Percentiles rank a stretch among this genome's conserved stretches.
These are phyloP conservation scores for Gynochthodes officinalis DNA, from an alignment of 257 asterid genomes.

Conservation along the genomic window DNA sequence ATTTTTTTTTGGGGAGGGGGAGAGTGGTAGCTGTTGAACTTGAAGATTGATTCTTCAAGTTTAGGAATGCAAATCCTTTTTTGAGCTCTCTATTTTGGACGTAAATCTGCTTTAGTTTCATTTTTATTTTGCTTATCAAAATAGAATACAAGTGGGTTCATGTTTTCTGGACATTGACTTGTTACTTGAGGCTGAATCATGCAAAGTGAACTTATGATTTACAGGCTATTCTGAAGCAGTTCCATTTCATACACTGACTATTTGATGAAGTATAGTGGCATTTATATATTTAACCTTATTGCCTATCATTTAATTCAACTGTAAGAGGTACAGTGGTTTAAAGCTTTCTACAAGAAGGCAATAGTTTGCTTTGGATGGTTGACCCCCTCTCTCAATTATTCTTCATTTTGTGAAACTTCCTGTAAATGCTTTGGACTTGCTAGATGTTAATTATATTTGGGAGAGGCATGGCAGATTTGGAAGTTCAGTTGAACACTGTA, in stretches of 20 bases:
- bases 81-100: neutral
- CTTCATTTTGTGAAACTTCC: neutral
- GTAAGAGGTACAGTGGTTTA: no score
- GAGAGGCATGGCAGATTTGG: neutral
- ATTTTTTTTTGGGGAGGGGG: neutral
- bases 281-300: neutral
- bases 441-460: neutral
- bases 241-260: neutral
- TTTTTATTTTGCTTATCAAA: neutral
- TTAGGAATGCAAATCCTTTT: neutral
- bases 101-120: neutral
- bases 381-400: neutral
- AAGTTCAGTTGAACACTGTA: neutral
- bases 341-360: no score
- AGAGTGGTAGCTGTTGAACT: neutral
- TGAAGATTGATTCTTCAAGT: neutral
- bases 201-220: neutral
- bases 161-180: neutral
- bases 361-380: neutral
- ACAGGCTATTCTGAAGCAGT: neutral
- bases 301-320: neutral
- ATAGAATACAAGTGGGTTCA: neutral
- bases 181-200: neutral
- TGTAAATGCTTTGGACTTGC: neutral
- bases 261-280: neutral